Evolutionary conservation across 306 rosid species (phyloP).

Genomic region (Sechiopsis laciniata): DNA sequence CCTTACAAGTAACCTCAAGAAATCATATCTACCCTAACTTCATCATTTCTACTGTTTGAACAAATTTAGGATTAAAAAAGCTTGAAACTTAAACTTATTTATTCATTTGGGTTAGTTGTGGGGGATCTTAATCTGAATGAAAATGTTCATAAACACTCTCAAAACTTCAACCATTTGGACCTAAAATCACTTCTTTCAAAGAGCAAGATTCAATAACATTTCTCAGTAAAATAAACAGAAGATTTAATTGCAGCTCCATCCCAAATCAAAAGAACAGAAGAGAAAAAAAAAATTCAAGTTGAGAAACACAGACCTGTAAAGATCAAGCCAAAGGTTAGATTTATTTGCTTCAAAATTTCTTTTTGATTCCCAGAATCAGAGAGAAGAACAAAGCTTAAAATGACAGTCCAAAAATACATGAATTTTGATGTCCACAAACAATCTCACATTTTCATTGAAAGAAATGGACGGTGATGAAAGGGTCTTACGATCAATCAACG

Average conservation of each 20-base stretch:
- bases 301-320: conserved; percentile 10
- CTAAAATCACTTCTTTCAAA: not conserved
- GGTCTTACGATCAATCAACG: too few species aligned
- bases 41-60: too few species aligned
- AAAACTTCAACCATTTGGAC: too few species aligned
- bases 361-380: not conserved
- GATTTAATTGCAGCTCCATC: not conserved
- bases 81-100: not conserved
- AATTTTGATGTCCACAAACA: too few species aligned
- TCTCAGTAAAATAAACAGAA: not conserved
- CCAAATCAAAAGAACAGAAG: not conserved
- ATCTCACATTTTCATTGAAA: too few species aligned
- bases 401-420: not conserved
- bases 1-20: not conserved
- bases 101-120: not conserved
- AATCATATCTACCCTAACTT: not conserved
- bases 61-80: not conserved
- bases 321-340: not conserved
- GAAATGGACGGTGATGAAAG: too few species aligned
- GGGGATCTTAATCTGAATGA: not conserved
- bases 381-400: conserved; percentile 12
- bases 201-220: conserved; percentile 12
- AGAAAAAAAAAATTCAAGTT: not conserved
- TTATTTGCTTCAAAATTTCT: not conserved
- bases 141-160: not conserved